A percentile compares a stretch with the other conserved stretches of the same genome.
These are phyloP conservation scores for Pichia sp. DNA, from an alignment of 1,139 yeast species.

Conservation along the genomic window DNA sequence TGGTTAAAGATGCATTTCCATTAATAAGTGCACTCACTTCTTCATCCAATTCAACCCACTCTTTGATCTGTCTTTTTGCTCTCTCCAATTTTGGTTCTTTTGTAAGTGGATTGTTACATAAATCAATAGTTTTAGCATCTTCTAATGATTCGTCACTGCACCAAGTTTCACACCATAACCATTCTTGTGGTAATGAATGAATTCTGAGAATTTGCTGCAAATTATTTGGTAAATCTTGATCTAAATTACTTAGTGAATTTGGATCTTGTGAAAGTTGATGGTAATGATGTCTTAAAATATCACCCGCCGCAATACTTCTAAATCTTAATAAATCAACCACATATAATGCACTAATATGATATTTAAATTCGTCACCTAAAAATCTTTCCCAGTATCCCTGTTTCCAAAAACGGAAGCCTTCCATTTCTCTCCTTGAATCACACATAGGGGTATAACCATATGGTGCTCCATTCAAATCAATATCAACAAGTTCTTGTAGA, in stretches of 20 bases:
- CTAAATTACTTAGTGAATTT: conserved; percentile 70
- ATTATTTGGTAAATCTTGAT: conserved; percentile 88
- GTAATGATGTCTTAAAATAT: conserved; percentile 75
- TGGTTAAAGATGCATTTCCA: not conserved
- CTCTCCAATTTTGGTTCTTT: conserved; percentile 69
- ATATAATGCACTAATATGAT: conserved; percentile 81
- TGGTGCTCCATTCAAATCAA: conserved; percentile 70
- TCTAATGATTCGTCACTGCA: conserved; percentile 58
- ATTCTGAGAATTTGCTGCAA: conserved; percentile 64
- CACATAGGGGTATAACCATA: conserved; percentile 89
- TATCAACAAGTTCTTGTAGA: conserved; percentile 55
- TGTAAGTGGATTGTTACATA: conserved; percentile 77
- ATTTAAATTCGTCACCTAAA: conserved; percentile 51
- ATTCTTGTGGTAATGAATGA: conserved; percentile 67
- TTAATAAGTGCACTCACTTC: conserved; percentile 32
- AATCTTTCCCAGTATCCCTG: conserved; percentile 80
- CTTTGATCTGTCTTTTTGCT: conserved; percentile 70
- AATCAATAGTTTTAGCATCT: conserved; percentile 70
- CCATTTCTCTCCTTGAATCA: conserved; percentile 73
- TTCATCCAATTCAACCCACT: conserved; percentile 63
- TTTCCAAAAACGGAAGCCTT: conserved; percentile 88
- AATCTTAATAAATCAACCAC: conserved; percentile 70
- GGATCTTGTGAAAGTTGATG: conserved; percentile 78
- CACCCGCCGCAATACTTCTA: conserved; percentile 68
- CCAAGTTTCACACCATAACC: conserved; percentile 96